Evolutionary conservation across 139 green algal species (phyloP).

Genomic region (Auxenochlorella protothecoides): DNA sequence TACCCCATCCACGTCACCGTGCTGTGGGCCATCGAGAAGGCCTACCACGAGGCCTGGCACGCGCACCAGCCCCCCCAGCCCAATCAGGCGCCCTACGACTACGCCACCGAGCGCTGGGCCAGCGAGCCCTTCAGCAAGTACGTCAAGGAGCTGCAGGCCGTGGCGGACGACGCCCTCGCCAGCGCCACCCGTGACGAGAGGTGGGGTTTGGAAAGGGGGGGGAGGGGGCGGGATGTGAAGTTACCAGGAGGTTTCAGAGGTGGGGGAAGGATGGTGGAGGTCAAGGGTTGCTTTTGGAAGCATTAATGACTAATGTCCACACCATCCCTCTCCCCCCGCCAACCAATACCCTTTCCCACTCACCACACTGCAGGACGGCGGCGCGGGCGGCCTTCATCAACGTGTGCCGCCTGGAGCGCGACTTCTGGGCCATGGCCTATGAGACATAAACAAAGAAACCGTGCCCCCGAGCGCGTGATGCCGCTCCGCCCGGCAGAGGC

Average conservation of each 20-base stretch:
- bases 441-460: no score
- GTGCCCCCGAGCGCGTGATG: no score
- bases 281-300: not conserved
- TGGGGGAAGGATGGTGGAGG: not conserved
- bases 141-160: not conserved
- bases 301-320: not conserved
- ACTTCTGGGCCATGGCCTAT: constrained; percentile 17
- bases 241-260: not conserved
- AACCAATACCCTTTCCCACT: not conserved
- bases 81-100: constrained; percentile 4
- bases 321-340: not conserved
- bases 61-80: constrained; percentile 1
- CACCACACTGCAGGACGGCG: constrained; percentile 1
- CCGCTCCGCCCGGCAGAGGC: no score
- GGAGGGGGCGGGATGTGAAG: not conserved
- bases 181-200: not conserved
- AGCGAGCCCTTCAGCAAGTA: constrained; percentile 3
- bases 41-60: constrained; percentile 14
- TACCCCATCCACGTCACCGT: constrained; percentile 2
- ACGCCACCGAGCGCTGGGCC: constrained; percentile 8
- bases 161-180: constrained; percentile 9
- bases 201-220: not conserved
- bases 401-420: constrained; percentile 5
- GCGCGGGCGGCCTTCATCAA: constrained; percentile 3
- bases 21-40: constrained; percentile 13